phyloP scores from a whole-genome alignment of 108 stramenopile genomes.

The Skeletonema costatum region DNA sequence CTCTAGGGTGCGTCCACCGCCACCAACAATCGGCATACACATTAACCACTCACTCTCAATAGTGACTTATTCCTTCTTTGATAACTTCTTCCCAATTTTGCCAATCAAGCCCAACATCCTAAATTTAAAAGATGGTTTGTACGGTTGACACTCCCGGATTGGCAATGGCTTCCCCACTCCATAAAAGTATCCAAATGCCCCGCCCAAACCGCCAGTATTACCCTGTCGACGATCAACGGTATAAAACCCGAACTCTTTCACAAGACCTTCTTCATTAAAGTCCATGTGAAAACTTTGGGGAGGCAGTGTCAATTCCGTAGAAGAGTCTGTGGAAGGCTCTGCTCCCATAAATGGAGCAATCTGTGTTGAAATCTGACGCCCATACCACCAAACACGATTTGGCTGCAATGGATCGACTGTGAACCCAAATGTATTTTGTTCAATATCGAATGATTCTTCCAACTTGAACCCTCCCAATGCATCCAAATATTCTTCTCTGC shows the following conservation, averaged over 20 bases:
- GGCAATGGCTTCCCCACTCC: slow-evolving; percentile 73
- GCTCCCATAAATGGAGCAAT: slow-evolving; percentile 57
- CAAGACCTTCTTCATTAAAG: slow-evolving; percentile 59
- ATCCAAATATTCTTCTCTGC: slow-evolving; percentile 55
- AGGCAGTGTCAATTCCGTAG: slow-evolving; percentile 49
- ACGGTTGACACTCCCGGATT: slow-evolving; percentile 72
- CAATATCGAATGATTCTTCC: slow-evolving; percentile 65
- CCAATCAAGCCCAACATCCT: slow-evolving; percentile 47
- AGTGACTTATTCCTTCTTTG: background rate
- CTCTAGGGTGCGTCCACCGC: too few species aligned
- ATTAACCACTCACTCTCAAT: too few species aligned
- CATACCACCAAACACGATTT: slow-evolving; percentile 75
- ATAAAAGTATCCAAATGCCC: slow-evolving; percentile 75
- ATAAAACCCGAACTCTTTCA: slow-evolving; percentile 75
- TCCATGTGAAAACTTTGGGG: slow-evolving; percentile 56
- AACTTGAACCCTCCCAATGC: slow-evolving; percentile 60
- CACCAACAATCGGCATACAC: too few species aligned
- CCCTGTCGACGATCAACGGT: slow-evolving; percentile 73
- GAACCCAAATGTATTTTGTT: slow-evolving; percentile 60
- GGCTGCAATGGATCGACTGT: slow-evolving; percentile 73
- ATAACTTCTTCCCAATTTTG: slow-evolving; percentile 36
- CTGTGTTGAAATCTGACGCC: slow-evolving; percentile 52
- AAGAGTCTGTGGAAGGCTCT: slow-evolving; percentile 15
- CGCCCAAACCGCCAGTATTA: slow-evolving; percentile 83
- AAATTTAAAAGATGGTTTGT: slow-evolving; percentile 57